A percentile compares a stretch with the other conserved stretches of the same genome.
Conservation (phyloP, 805 yeast genomes). For the Lachancea cidri region DNA sequence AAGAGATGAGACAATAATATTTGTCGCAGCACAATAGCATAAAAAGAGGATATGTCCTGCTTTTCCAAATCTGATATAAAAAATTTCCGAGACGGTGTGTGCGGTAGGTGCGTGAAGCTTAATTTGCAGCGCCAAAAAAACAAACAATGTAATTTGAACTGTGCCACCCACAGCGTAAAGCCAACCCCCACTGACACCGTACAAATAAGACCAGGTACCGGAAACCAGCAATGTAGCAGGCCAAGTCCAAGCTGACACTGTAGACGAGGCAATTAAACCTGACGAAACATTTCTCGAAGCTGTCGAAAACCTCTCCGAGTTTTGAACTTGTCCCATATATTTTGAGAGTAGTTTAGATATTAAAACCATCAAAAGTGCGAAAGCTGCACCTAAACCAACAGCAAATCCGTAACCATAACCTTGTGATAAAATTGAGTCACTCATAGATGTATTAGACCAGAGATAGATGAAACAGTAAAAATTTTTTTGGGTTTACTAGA, state of each 20-base stretch:
- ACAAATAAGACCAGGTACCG: constrained; percentile 37
- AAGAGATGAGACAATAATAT: constrained; percentile 35
- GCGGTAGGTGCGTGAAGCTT: constrained; percentile 40
- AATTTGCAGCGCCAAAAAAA: constrained; percentile 36
- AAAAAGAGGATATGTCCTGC: constrained; percentile 34
- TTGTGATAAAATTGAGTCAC: no score
- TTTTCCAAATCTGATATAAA: constrained; percentile 35
- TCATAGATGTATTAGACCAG: no score
- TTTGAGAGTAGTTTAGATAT: constrained; percentile 33
- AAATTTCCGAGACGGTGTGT: constrained; percentile 38
- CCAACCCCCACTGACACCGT: constrained; percentile 40
- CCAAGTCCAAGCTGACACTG: constrained; percentile 43
- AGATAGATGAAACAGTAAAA: no score
- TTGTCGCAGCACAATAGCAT: constrained; percentile 36
- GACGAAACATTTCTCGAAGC: constrained; percentile 38
- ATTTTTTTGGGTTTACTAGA: no score
- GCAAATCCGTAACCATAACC: constrained; percentile 38
- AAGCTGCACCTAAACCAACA: constrained; percentile 42
- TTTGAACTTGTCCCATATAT: constrained; percentile 38
- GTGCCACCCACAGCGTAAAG: constrained; percentile 36
- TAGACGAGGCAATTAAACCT: constrained; percentile 36
- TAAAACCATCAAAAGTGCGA: constrained; percentile 37
- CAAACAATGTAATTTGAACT: constrained; percentile 36
- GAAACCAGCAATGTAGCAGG: constrained; percentile 38
- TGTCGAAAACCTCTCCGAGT: constrained; percentile 38